Conservation (phyloP, 192 early-diverging fungal species). For the Umbelopsis sp. region DNA sequence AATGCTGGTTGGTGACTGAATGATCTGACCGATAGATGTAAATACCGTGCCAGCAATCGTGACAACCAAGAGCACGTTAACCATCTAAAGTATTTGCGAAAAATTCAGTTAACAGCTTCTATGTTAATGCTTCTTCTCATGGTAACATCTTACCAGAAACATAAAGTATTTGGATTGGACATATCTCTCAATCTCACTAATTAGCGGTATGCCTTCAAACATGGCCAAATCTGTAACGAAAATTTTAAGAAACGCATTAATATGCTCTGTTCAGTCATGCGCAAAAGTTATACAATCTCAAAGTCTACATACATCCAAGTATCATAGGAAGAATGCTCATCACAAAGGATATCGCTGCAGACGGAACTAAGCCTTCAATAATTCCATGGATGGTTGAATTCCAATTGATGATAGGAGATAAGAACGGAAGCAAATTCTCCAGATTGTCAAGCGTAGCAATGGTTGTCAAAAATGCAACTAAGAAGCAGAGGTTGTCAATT, state of each 20-base stretch:
- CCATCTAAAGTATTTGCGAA: constrained; percentile 39
- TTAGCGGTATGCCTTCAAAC: constrained; percentile 53
- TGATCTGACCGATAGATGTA: constrained; percentile 39
- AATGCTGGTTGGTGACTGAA: constrained; percentile 47
- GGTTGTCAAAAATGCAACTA: constrained; percentile 46
- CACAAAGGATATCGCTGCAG: constrained; percentile 54
- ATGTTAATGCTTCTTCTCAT: not conserved
- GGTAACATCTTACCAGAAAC: constrained; percentile 59
- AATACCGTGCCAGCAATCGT: constrained; percentile 66
- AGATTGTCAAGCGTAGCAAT: constrained; percentile 44
- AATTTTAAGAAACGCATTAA: no score
- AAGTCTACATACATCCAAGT: constrained; percentile 34
- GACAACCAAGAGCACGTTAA: constrained; percentile 75
- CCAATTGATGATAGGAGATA: not conserved
- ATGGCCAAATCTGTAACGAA: constrained; percentile 40
- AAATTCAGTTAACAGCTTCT: not conserved
- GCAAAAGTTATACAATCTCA: not conserved
- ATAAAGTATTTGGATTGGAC: constrained; percentile 69
- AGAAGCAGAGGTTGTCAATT: not conserved
- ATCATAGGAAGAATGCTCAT: constrained; percentile 58
- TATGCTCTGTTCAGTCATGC: not conserved
- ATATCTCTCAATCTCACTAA: constrained; percentile 57
- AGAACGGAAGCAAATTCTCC: constrained; percentile 35
- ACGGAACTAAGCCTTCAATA: constrained; percentile 63
- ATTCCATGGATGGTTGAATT: constrained; percentile 40